phyloP scores from a whole-genome alignment of 164 flowering plant species.

The Tetracentron sinense region DNA sequence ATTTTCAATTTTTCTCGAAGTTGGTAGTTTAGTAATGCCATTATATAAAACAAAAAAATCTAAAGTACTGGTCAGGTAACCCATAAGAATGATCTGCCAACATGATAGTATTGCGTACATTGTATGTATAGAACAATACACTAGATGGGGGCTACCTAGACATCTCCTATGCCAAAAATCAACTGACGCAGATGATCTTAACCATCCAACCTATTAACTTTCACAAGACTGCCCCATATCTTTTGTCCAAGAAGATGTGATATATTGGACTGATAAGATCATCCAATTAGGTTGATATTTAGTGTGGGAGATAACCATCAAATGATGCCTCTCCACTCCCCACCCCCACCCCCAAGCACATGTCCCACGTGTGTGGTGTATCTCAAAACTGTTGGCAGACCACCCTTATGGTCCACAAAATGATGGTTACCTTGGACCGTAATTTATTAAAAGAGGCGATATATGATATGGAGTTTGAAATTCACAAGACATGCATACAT shows the following conservation, averaged over 20 bases:
- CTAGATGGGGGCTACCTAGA: not conserved
- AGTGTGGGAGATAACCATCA: too few relatives aligned
- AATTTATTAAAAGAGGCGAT: too few relatives aligned
- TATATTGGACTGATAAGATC: not conserved
- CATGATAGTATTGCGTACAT: not conserved
- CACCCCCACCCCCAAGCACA: too few relatives aligned
- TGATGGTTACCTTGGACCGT: not conserved
- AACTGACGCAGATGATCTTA: not conserved
- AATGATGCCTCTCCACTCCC: too few relatives aligned
- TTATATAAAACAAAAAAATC: too few relatives aligned
- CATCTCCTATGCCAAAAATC: not conserved
- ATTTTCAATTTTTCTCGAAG: not conserved
- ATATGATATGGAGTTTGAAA: not conserved
- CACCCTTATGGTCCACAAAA: not conserved
- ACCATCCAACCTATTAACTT: not conserved
- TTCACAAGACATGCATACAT: slow-evolving; percentile 7
- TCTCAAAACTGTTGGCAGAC: not conserved
- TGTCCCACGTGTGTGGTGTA: too few relatives aligned
- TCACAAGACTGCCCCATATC: not conserved
- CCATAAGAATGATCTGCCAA: not conserved
- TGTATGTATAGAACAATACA: not conserved
- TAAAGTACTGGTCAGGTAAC: not conserved
- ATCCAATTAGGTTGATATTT: slow-evolving; percentile 1
- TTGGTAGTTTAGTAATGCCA: too few relatives aligned
- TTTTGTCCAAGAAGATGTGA: not conserved